Conservation (phyloP, 805 yeast genomes). For the Isabelozyma pseudorhagii region DNA sequence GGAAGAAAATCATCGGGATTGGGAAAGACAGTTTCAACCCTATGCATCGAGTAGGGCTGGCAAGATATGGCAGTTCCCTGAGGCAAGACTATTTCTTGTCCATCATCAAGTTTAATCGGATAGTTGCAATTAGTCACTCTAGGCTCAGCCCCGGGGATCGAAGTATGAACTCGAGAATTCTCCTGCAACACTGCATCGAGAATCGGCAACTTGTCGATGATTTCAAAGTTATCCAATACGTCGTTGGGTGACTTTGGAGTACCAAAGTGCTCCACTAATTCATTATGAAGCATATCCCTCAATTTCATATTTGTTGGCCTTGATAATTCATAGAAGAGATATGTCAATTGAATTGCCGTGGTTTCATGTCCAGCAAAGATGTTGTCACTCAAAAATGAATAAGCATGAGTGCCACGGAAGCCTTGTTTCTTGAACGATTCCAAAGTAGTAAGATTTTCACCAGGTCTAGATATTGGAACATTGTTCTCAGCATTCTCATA, state of each 20-base stretch:
- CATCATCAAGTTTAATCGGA: constrained; percentile 19
- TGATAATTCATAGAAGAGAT: constrained; percentile 56
- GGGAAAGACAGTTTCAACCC: constrained; percentile 48
- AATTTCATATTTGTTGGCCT: constrained; percentile 42
- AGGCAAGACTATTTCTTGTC: constrained; percentile 36
- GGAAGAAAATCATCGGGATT: constrained; percentile 55
- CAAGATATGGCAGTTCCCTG: constrained; percentile 54
- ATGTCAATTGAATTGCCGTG: constrained; percentile 61
- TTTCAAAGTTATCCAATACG: constrained; percentile 27
- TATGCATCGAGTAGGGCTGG: constrained; percentile 66
- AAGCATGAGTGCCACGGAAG: constrained; percentile 29
- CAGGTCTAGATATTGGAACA: constrained; percentile 14
- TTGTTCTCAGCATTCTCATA: constrained; percentile 33
- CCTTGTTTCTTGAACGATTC: constrained; percentile 33
- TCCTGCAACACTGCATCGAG: constrained; percentile 64
- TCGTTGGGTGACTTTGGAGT: constrained; percentile 14
- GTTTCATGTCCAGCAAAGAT: constrained; percentile 79
- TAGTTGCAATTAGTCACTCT: constrained; percentile 39
- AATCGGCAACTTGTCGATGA: constrained; percentile 53
- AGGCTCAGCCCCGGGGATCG: constrained; percentile 76
- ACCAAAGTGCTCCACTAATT: constrained; percentile 39
- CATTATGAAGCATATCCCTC: constrained; percentile 48
- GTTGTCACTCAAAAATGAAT: constrained; percentile 52
- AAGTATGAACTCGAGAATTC: constrained; percentile 58
- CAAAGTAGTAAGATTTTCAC: constrained; percentile 25